These are phyloP conservation scores for Sanghuangporus sanghuang DNA, from an alignment of 1,284 basidiomycete species.

Conservation along the genomic window DNA sequence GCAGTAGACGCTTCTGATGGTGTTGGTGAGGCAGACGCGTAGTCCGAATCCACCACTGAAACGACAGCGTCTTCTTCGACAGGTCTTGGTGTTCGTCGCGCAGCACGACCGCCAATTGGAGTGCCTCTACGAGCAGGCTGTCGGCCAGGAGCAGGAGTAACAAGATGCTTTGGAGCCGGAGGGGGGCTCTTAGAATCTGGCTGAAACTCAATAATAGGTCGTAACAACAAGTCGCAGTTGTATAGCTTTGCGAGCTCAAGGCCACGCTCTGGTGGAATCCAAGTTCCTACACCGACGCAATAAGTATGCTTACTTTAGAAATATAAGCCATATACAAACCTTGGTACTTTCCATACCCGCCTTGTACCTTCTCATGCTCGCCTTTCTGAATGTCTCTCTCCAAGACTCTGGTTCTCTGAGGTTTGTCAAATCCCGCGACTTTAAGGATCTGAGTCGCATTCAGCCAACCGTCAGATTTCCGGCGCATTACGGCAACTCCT, in stretches of 20 bases:
- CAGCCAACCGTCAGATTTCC: constrained; percentile 93
- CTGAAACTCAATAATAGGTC: constrained; percentile 93
- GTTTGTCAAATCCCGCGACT: constrained; percentile 99
- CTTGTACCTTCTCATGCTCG: constrained; percentile 98
- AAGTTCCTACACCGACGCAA: constrained; percentile 67
- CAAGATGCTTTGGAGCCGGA: constrained; percentile 93
- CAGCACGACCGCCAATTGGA: constrained; percentile 41
- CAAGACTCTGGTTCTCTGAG: constrained; percentile 93
- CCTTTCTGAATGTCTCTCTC: constrained; percentile 99
- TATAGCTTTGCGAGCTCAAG: constrained; percentile 88
- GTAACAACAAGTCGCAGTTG: constrained; percentile 84
- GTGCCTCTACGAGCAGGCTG: constrained; percentile 50
- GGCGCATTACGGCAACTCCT: constrained; percentile 94
- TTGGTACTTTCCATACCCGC: constrained; percentile 99
- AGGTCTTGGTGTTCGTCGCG: constrained; percentile 38
- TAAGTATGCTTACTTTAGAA: neutral
- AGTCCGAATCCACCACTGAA: constrained; percentile 66
- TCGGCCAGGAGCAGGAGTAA: constrained; percentile 52
- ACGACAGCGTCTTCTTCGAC: constrained; percentile 44
- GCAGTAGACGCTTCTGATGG: constrained; percentile 83
- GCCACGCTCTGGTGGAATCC: constrained; percentile 95
- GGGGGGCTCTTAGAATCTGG: constrained; percentile 92
- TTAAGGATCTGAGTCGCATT: constrained; percentile 99
- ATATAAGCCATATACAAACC: constrained; percentile 43
- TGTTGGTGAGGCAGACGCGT: constrained; percentile 80